A percentile compares a stretch with the other conserved stretches of the same genome.
Conservation (phyloP, 257 asterid species). For the Thymus quinquecostatus region DNA sequence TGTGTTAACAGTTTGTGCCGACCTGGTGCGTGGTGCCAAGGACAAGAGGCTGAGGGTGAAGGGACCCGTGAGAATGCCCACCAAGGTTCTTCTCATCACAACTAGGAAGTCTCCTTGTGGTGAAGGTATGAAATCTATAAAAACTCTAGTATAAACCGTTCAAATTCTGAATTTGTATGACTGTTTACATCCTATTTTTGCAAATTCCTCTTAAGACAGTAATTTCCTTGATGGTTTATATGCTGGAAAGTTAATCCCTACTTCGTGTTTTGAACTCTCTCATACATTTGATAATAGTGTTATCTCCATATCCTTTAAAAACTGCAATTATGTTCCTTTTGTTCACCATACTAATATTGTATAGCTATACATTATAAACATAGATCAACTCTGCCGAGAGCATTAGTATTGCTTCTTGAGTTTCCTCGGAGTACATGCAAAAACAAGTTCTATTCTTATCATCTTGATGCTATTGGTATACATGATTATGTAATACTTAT, state of each 20-base stretch:
- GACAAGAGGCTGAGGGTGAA: conserved; percentile 74
- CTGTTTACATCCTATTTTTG: neutral
- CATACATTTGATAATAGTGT: too few relatives aligned
- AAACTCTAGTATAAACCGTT: neutral
- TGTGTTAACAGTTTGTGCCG: conserved; percentile 59
- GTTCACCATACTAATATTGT: too few relatives aligned
- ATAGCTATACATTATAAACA: too few relatives aligned
- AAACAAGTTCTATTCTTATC: neutral
- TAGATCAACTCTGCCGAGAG: too few relatives aligned
- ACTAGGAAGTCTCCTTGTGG: conserved; percentile 90
- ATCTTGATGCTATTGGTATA: neutral
- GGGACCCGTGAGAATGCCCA: conserved; percentile 89
- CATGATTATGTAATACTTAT: neutral
- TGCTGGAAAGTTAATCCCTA: too few relatives aligned
- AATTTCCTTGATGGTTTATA: too few relatives aligned
- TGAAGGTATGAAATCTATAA: conserved; percentile 53
- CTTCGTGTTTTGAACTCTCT: too few relatives aligned
- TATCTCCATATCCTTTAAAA: too few relatives aligned
- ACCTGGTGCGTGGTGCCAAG: conserved; percentile 83
- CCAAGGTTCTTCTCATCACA: conserved; percentile 73
- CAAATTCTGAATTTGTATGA: neutral
- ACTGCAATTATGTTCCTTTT: too few relatives aligned
- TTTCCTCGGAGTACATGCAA: too few relatives aligned
- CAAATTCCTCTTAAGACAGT: too few relatives aligned
- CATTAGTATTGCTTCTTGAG: too few relatives aligned